phyloP scores from a whole-genome alignment of 164 flowering plant species.

The Vitis rupestris region DNA sequence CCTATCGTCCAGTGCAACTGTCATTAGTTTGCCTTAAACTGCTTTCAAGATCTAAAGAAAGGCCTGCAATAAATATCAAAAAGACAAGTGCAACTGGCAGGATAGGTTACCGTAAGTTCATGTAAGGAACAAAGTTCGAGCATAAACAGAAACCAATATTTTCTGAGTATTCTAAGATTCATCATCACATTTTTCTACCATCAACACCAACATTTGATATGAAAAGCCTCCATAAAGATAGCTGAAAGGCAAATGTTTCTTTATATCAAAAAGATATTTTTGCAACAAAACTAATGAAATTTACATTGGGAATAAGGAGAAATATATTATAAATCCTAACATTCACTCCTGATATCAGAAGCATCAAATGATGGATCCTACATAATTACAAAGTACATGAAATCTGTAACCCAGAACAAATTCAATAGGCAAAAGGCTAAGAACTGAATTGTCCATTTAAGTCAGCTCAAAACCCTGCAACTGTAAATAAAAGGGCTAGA shows the following conservation, averaged over 20 bases:
- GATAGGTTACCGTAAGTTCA: too few relatives aligned
- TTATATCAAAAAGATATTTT: background rate
- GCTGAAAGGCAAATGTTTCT: background rate
- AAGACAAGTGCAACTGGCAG: too few relatives aligned
- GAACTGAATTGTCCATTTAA: background rate
- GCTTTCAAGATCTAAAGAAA: too few relatives aligned
- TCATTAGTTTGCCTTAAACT: too few relatives aligned
- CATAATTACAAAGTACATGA: background rate
- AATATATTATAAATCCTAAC: background rate
- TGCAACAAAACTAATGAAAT: background rate
- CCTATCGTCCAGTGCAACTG: too few relatives aligned
- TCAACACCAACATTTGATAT: background rate
- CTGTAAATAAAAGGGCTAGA: background rate
- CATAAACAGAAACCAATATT: background rate
- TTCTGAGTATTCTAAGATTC: background rate
- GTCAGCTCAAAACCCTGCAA: background rate
- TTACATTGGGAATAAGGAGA: background rate
- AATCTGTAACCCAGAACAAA: background rate
- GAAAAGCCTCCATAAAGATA: background rate
- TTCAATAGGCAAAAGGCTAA: background rate
- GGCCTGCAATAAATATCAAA: too few relatives aligned
- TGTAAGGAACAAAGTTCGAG: background rate
- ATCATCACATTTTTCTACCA: background rate
- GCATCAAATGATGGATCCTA: background rate
- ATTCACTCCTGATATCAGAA: background rate